Evolutionary conservation across 2,329 filamentous ascomycete species (phyloP).

Genomic region (Escovopsis sp.): DNA sequence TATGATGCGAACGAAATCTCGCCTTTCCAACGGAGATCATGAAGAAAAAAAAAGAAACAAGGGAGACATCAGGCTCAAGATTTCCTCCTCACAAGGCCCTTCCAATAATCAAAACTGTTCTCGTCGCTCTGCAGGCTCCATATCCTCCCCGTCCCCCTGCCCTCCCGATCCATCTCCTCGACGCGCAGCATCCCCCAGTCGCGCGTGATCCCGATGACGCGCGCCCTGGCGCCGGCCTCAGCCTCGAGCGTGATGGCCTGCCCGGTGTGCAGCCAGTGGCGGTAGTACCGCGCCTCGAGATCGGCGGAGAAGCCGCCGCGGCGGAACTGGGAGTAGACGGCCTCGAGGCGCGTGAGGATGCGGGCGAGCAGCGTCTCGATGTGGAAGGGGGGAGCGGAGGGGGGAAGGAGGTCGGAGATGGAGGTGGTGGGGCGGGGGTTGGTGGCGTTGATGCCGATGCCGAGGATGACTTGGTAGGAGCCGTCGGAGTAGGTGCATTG

Average conservation of each 20-base stretch:
- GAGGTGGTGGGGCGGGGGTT: slow-evolving; percentile 80
- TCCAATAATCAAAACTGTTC: slow-evolving; percentile 98
- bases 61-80: no score
- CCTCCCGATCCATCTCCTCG: slow-evolving; percentile 64
- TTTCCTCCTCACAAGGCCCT: slow-evolving; percentile 69
- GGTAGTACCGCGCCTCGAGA: slow-evolving; percentile 66
- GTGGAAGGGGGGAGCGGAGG: slow-evolving; percentile 39
- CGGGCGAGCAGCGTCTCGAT: slow-evolving; percentile 70
- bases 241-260: slow-evolving; percentile 61
- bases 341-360: slow-evolving; percentile 64
- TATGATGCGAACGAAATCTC: no score
- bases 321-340: slow-evolving; percentile 60
- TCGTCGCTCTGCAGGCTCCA: slow-evolving; percentile 88
- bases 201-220: slow-evolving; percentile 74
- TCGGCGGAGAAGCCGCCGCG: slow-evolving; percentile 56
- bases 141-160: slow-evolving; percentile 57
- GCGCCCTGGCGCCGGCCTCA: slow-evolving; percentile 58
- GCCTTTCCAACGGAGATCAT: no score
- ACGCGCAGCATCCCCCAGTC: slow-evolving; percentile 81
- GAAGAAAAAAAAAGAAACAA: no score
- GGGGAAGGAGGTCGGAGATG: slow-evolving; percentile 54
- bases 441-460: slow-evolving; percentile 72
- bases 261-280: slow-evolving; percentile 70
- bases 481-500: slow-evolving; percentile 69
- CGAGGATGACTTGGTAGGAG: slow-evolving; percentile 72